Conservation (phyloP, 768 basidiomycete species). For the Amanita polypyramis region DNA sequence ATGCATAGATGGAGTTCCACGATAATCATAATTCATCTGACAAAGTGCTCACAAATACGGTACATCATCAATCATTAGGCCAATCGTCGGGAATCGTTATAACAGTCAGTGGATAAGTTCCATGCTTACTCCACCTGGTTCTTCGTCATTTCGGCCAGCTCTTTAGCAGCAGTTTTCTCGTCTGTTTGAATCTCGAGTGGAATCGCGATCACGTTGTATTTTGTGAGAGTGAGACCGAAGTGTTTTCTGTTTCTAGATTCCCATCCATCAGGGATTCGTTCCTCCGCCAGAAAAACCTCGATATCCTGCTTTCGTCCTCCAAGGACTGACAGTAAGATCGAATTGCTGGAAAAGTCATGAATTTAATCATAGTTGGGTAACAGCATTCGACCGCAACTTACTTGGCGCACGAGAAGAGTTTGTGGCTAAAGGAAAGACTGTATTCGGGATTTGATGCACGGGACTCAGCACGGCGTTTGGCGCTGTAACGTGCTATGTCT, state of each 20-base stretch:
- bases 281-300: constrained; percentile 47
- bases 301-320: constrained; percentile 53
- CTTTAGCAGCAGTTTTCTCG: constrained; percentile 17
- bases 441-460: constrained; percentile 29
- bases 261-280: constrained; percentile 64
- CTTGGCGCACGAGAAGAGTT: constrained; percentile 32
- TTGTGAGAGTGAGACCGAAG: constrained; percentile 47
- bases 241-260: constrained; percentile 46
- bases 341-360: constrained; percentile 29
- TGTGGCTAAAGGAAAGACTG: constrained; percentile 24
- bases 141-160: background rate
- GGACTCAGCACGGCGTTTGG: constrained; percentile 34
- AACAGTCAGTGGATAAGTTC: too few relatives aligned
- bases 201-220: constrained; percentile 40
- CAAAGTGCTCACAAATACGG: too few relatives aligned
- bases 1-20: too few relatives aligned
- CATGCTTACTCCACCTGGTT: background rate
- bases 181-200: constrained; percentile 29
- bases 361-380: background rate
- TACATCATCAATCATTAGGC: too few relatives aligned
- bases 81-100: too few relatives aligned
- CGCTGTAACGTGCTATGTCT: constrained; percentile 30
- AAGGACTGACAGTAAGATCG: constrained; percentile 54
- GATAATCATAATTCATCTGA: too few relatives aligned
- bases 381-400: constrained; percentile 15